Evolutionary conservation across 768 basidiomycete genomes (phyloP).

Genomic region (Mycena albidolilacea): DNA sequence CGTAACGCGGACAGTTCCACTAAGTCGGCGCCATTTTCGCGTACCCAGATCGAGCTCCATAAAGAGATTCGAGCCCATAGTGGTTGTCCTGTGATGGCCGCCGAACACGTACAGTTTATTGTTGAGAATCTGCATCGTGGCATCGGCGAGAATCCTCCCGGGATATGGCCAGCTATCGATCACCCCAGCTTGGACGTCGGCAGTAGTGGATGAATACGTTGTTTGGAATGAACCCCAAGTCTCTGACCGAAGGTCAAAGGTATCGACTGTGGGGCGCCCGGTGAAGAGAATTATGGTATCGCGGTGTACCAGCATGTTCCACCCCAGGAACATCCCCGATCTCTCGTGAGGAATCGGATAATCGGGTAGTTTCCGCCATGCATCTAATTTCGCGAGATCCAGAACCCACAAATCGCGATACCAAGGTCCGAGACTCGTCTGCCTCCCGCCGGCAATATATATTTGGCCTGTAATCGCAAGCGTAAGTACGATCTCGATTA

Average conservation of each 20-base stretch:
- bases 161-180: conserved; percentile 45
- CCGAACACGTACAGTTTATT: conserved; percentile 58
- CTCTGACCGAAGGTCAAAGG: conserved; percentile 54
- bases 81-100: conserved; percentile 46
- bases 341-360: conserved; percentile 43
- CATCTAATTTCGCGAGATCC: conserved; percentile 44
- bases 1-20: conserved; percentile 41
- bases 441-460: conserved; percentile 49
- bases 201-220: conserved; percentile 39
- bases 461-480: conserved; percentile 39
- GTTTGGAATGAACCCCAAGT: conserved; percentile 51
- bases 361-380: conserved; percentile 46
- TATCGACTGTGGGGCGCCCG: conserved; percentile 49
- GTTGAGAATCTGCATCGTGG: conserved; percentile 46
- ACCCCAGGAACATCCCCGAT: conserved; percentile 42
- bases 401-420: conserved; percentile 48
- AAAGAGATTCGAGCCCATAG: conserved; percentile 56
- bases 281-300: conserved; percentile 55
- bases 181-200: conserved; percentile 10
- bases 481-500: background rate
- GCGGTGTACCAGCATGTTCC: conserved; percentile 45
- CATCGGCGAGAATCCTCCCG: conserved; percentile 24
- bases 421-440: conserved; percentile 43
- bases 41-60: conserved; percentile 46
- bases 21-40: conserved; percentile 46